These are phyloP conservation scores for Gynandropsis gynandra DNA, from an alignment of 345 rosid genomes.

Conservation along the genomic window DNA sequence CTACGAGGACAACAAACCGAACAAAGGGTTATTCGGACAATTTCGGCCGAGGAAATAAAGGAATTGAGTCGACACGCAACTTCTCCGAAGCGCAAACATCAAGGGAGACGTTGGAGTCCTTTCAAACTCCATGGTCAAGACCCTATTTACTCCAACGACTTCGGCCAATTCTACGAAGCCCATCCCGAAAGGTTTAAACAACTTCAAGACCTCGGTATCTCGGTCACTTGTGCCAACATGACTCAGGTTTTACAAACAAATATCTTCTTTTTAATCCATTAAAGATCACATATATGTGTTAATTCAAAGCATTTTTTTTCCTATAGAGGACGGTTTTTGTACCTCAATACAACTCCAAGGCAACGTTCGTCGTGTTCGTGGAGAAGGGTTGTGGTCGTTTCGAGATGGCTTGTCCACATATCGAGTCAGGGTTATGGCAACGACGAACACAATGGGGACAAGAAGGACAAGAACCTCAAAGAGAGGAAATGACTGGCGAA, in stretches of 20 bases:
- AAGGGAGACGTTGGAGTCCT: conserved; percentile 18
- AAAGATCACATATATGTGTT: background rate
- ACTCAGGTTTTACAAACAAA: conserved; percentile 24
- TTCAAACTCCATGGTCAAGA: conserved; percentile 27
- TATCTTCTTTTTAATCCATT: background rate
- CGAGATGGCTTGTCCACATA: conserved; percentile 50
- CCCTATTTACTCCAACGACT: conserved; percentile 37
- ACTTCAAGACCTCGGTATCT: conserved; percentile 29
- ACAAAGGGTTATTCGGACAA: conserved; percentile 25
- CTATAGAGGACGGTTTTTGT: conserved; percentile 38
- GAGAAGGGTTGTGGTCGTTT: conserved; percentile 36
- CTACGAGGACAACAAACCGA: conserved; percentile 27
- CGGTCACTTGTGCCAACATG: conserved; percentile 27
- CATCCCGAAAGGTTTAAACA: conserved; percentile 28
- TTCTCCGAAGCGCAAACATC: conserved; percentile 23
- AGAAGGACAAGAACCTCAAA: conserved; percentile 3
- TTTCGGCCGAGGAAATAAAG: conserved; percentile 26
- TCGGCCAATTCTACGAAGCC: conserved; percentile 40
- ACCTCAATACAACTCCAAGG: conserved; percentile 39
- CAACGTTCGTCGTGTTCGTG: conserved; percentile 27
- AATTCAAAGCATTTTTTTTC: too few species aligned
- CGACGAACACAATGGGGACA: conserved; percentile 9
- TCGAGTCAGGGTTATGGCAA: conserved; percentile 13
- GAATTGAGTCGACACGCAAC: conserved; percentile 22
- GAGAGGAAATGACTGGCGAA: conserved; percentile 21